phyloP scores from a whole-genome alignment of 2,329 filamentous ascomycete species.

The Penicillium concentricum region DNA sequence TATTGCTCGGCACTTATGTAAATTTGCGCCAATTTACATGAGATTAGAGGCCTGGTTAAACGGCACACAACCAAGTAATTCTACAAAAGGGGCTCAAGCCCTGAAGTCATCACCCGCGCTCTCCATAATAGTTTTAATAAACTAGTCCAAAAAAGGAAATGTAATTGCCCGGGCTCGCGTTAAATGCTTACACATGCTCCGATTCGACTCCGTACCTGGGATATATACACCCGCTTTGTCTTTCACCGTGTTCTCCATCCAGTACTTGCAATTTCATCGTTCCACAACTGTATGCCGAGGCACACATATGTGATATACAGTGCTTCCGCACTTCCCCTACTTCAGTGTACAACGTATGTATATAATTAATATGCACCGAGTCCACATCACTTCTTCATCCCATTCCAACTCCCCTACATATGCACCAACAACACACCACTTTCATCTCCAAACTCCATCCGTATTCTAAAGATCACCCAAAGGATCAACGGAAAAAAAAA shows the following conservation, averaged over 20 bases:
- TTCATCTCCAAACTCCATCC: background rate
- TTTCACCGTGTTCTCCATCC: slow-evolving; percentile 3
- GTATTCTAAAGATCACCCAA: background rate
- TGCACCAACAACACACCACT: background rate
- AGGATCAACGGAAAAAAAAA: background rate
- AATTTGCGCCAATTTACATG: background rate
- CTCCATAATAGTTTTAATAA: background rate
- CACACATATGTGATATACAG: slow-evolving; percentile 9
- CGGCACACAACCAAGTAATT: background rate
- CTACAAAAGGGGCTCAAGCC: background rate
- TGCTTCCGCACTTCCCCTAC: slow-evolving; percentile 1
- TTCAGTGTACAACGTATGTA: background rate
- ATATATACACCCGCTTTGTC: background rate
- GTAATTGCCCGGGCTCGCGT: slow-evolving; percentile 1
- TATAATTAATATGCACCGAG: background rate
- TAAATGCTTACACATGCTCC: background rate
- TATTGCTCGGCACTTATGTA: background rate
- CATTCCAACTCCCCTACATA: background rate
- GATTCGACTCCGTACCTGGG: background rate
- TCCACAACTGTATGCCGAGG: slow-evolving; percentile 1
- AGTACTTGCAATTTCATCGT: background rate
- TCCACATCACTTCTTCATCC: background rate
- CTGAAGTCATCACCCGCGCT: background rate
- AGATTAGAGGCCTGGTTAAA: background rate
- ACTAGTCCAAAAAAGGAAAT: background rate